phyloP scores from a whole-genome alignment of 805 yeast genomes.

The Ogataea paraovalis region DNA sequence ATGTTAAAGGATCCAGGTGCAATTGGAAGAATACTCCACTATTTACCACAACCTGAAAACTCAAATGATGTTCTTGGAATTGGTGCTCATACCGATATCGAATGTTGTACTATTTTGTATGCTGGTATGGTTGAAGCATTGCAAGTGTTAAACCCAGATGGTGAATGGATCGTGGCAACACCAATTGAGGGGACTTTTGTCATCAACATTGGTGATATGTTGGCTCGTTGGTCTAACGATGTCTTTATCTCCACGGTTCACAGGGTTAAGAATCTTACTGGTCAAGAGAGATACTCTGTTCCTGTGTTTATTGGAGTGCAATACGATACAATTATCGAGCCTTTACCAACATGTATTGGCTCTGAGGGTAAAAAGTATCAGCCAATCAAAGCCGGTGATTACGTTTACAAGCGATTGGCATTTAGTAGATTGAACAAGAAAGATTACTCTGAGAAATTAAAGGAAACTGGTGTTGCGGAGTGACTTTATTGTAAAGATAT shows the following conservation, averaged over 20 bases:
- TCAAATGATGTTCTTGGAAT: slow-evolving; percentile 29
- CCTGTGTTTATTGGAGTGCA: slow-evolving; percentile 22
- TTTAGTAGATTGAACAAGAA: slow-evolving; percentile 10
- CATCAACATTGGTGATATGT: slow-evolving; percentile 35
- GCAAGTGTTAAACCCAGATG: slow-evolving; percentile 31
- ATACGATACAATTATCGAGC: slow-evolving; percentile 12
- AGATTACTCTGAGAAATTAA: slow-evolving; percentile 5
- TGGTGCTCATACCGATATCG: slow-evolving; percentile 35
- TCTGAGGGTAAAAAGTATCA: slow-evolving; percentile 11
- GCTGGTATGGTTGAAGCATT: slow-evolving; percentile 32
- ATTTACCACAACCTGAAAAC: slow-evolving; percentile 26
- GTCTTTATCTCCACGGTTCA: slow-evolving; percentile 34
- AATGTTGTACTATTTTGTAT: slow-evolving; percentile 29
- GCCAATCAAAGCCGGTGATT: slow-evolving; percentile 15
- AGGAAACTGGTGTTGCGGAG: slow-evolving; percentile 10
- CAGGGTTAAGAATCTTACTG: slow-evolving; percentile 31
- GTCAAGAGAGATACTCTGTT: slow-evolving; percentile 22
- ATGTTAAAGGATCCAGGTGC: slow-evolving; percentile 26
- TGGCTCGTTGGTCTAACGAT: slow-evolving; percentile 34
- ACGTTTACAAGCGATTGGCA: slow-evolving; percentile 14
- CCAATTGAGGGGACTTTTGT: slow-evolving; percentile 32
- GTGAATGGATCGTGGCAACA: slow-evolving; percentile 33
- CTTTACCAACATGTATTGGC: slow-evolving; percentile 20
- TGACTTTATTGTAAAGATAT: no score
- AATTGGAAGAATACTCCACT: slow-evolving; percentile 30